phyloP scores from a whole-genome alignment of 75 land plant genomes.

The Chamaecyparis obtusa region DNA sequence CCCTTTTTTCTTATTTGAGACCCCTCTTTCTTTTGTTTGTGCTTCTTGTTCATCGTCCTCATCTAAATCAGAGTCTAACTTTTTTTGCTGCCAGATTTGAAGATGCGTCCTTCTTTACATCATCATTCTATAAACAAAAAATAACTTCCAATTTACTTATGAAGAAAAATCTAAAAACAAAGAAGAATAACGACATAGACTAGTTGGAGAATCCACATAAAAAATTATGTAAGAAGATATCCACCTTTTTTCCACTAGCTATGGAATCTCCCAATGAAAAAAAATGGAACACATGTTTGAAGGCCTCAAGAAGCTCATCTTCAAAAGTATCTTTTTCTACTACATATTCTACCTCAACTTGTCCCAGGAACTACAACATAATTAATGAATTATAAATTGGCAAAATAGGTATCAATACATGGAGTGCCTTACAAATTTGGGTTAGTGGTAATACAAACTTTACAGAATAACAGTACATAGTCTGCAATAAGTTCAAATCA shows the following conservation, averaged over 20 bases:
- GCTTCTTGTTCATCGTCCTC: constrained; percentile 81
- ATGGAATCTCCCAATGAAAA: constrained; percentile 47
- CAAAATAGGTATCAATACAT: neutral
- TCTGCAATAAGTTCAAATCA: neutral
- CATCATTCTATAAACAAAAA: constrained; percentile 48
- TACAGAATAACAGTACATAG: neutral
- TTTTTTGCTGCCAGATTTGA: constrained; percentile 43
- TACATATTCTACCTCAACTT: constrained; percentile 78
- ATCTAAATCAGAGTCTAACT: constrained; percentile 61
- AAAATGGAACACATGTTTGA: constrained; percentile 73
- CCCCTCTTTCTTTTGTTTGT: constrained; percentile 73
- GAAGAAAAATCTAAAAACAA: neutral
- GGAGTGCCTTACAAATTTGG: neutral
- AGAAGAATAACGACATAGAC: neutral
- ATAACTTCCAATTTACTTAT: neutral
- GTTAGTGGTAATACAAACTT: neutral
- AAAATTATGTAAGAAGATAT: neutral
- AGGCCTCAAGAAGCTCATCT: constrained; percentile 60
- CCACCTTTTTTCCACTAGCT: constrained; percentile 34
- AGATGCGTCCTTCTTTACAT: constrained; percentile 50
- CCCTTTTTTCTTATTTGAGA: constrained; percentile 99
- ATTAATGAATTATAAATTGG: neutral
- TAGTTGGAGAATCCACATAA: neutral
- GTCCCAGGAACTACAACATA: constrained; percentile 22
- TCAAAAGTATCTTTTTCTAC: constrained; percentile 67